Base-by-base conservation (phyloP, 2,329 filamentous ascomycete species). In the Didymella pinodella region DNA sequence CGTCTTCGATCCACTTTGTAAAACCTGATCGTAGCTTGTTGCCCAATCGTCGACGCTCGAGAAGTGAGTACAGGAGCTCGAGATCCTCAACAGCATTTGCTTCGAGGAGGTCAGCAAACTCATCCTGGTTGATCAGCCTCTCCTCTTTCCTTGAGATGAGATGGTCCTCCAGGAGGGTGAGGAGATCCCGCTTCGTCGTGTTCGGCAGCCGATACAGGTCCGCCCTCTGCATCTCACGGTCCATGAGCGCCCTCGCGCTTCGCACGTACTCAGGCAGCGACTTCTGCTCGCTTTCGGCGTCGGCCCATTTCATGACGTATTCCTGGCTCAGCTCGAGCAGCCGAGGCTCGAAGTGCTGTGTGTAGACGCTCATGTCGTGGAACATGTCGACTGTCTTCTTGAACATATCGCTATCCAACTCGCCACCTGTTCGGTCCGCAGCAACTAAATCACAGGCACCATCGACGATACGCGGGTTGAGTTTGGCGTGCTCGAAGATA, bases 321-420 rank as follows among this genome's bases (percentile, higher is more conserved):
- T 78, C 72, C 52, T 86, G 83, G 0, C 94, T 95, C 6, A 84
- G 77, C 8, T 82, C 78, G 52, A 97, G 78, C 63, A 97, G 89
- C 4, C 83, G 80, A 4, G 90, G 88, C 76, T 98, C 95, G 67
- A 99, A 97, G 14, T 86, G 82, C 59, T 84, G 89, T 0, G 84
- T 86, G 75, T 98, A 99, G 3, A 94, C 86, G 53, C 88, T 87
- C 45, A 97, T 85, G n/a, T 93, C 86, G 67, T 96, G 89, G 61
- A 98, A 85, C 86, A 97, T 92, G 58, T 88, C 85, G 49, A 98
- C 86, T 0, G 90, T 85, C 55, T 91, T 87, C 64, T 85, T 87
- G 51, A 98, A 85, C n/a, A 79, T 76, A 0, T 85, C 77, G 65
- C 92, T 86, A 64, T 90, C 87, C 0, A 85, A 69, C 67, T 71